phyloP scores from a whole-genome alignment of 306 rosid species.

The Vigna trinervia region DNA sequence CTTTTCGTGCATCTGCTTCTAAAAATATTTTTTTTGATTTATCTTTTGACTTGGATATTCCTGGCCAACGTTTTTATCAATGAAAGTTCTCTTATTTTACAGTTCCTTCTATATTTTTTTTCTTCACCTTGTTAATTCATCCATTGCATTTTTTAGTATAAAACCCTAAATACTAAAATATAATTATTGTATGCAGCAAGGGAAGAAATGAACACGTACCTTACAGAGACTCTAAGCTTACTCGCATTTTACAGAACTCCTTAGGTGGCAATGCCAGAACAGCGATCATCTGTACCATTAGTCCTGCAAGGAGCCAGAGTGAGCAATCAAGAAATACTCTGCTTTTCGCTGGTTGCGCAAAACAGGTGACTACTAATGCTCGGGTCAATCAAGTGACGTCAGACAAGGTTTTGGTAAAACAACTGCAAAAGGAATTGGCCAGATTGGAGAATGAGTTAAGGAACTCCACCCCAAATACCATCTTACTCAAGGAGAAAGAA shows the following conservation, averaged over 20 bases:
- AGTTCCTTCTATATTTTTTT: constrained; percentile 5
- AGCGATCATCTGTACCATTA: constrained; percentile 89
- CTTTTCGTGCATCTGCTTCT: constrained; percentile 20
- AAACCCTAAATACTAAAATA: constrained; percentile 26
- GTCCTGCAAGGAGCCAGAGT: constrained; percentile 80
- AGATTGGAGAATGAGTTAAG: constrained; percentile 72
- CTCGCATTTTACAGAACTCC: constrained; percentile 91
- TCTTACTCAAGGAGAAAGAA: constrained; percentile 77
- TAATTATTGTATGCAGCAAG: constrained; percentile 64
- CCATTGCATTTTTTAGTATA: neutral
- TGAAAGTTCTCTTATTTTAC: constrained; percentile 28
- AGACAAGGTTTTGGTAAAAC: constrained; percentile 88
- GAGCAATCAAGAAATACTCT: constrained; percentile 93
- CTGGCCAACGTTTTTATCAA: constrained; percentile 3
- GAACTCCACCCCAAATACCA: constrained; percentile 54
- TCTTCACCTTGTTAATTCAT: constrained; percentile 23
- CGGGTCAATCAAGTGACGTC: constrained; percentile 75
- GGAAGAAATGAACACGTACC: constrained; percentile 87
- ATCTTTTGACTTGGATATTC: constrained; percentile 23
- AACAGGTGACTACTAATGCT: constrained; percentile 89
- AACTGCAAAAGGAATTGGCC: constrained; percentile 72
- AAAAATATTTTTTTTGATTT: constrained; percentile 12
- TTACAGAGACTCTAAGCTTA: constrained; percentile 88
- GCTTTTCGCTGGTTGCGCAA: constrained; percentile 85
- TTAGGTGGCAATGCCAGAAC: constrained; percentile 96